Conservation (phyloP, 2,329 filamentous ascomycete species). For the Neofusicoccum laricinum region DNA sequence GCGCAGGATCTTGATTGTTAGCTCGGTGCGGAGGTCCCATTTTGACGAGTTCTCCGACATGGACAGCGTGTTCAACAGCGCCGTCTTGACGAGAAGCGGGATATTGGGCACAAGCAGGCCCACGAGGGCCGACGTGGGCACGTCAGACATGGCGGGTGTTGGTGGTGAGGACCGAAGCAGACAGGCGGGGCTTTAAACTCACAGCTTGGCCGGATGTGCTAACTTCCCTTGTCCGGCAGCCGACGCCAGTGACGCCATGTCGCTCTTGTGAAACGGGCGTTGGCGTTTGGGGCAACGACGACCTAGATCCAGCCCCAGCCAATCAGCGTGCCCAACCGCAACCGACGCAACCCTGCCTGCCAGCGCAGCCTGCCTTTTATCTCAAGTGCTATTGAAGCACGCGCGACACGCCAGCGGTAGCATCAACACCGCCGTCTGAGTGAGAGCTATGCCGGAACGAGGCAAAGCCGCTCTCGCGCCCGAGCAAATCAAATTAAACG, state of each 20-base stretch:
- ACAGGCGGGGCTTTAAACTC: too few relatives aligned
- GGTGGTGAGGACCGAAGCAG: background rate
- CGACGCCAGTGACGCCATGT: background rate
- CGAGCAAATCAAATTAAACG: background rate
- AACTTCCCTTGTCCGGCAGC: background rate
- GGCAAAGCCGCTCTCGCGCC: background rate
- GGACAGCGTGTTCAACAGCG: slow-evolving; percentile 62
- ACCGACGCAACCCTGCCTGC: background rate
- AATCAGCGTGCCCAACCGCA: background rate
- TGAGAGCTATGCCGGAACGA: background rate
- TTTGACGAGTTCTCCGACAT: slow-evolving; percentile 70
- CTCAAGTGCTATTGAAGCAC: background rate
- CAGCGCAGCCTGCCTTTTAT: background rate
- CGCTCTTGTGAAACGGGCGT: slow-evolving; percentile 1
- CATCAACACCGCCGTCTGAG: background rate
- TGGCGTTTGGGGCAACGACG: background rate
- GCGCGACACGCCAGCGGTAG: background rate
- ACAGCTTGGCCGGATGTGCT: background rate
- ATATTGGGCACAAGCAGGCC: slow-evolving; percentile 41
- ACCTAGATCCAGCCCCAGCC: background rate
- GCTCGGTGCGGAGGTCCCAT: slow-evolving; percentile 72
- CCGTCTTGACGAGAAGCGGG: slow-evolving; percentile 61
- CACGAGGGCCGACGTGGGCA: slow-evolving; percentile 35
- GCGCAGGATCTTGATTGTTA: slow-evolving; percentile 71
- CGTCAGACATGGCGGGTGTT: slow-evolving; percentile 16